Percentiles rank a stretch among this genome's conserved stretches.
These are phyloP conservation scores for Eutrema yunnanense DNA, from an alignment of 345 rosid species.

Conservation along the genomic window DNA sequence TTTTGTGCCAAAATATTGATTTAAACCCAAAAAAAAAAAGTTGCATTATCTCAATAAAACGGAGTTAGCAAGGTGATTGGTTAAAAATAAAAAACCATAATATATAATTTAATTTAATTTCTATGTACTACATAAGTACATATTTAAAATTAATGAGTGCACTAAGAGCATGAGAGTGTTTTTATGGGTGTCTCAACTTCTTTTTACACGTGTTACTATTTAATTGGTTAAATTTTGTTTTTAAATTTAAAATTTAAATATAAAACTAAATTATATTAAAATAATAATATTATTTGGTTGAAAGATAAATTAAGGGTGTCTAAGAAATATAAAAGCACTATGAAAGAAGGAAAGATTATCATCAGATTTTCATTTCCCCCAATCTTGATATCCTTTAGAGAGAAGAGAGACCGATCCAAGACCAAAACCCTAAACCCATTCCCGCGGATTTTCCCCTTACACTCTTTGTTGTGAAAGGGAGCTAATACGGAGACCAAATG, in stretches of 20 bases:
- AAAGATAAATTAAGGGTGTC: too few species aligned
- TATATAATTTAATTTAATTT: neutral
- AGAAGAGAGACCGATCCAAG: constrained; percentile 22
- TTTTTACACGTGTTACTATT: too few species aligned
- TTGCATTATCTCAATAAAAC: too few species aligned
- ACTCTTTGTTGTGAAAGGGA: neutral
- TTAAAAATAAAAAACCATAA: neutral
- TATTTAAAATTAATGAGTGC: neutral
- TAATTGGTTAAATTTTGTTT: too few species aligned
- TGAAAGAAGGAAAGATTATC: neutral
- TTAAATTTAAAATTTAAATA: too few species aligned
- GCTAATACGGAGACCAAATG: constrained; percentile 29
- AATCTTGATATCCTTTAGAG: neutral
- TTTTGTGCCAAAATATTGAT: neutral
- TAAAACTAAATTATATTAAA: too few species aligned
- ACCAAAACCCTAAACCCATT: constrained; percentile 33
- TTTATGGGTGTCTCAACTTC: too few species aligned
- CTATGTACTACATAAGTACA: neutral
- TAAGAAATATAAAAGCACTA: neutral
- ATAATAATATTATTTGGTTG: too few species aligned
- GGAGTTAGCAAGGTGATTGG: neutral
- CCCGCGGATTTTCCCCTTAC: constrained; percentile 14
- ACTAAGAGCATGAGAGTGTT: neutral
- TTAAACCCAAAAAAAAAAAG: neutral
- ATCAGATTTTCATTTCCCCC: constrained; percentile 21